Percentiles rank a stretch among this genome's conserved stretches.
phyloP scores from a whole-genome alignment of 257 asterid species.

The Scutellaria minor region DNA sequence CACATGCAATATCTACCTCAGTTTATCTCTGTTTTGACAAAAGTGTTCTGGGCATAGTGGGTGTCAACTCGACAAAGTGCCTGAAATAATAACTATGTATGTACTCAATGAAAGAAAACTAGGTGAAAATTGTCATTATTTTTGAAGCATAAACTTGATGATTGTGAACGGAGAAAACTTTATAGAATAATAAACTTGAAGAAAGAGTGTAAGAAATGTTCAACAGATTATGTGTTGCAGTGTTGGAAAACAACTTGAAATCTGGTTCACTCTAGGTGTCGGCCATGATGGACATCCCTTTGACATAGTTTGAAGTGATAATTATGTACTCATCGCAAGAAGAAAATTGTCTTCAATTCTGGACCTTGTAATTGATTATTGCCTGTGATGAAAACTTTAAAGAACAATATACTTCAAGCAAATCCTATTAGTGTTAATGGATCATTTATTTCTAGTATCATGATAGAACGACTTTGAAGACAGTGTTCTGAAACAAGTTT shows the following conservation, averaged over 20 bases:
- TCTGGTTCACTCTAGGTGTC: not conserved
- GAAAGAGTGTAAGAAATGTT: not conserved
- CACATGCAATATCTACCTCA: no score
- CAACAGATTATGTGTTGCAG: not conserved
- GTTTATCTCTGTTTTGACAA: no score
- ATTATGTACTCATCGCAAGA: not conserved
- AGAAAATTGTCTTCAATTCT: not conserved
- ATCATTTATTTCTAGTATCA: not conserved
- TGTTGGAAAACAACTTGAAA: not conserved
- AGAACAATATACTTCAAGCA: not conserved
- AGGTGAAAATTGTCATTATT: not conserved
- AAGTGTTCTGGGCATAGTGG: no score
- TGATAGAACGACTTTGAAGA: not conserved
- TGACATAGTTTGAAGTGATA: not conserved
- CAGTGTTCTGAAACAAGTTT: not conserved
- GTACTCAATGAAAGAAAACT: not conserved
- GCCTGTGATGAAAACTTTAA: not conserved
- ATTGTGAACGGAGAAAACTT: not conserved
- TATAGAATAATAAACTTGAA: constrained; percentile 18
- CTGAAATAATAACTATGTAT: not conserved
- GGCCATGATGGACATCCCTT: not conserved
- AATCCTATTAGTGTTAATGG: not conserved
- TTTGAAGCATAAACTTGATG: not conserved
- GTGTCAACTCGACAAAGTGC: not conserved
- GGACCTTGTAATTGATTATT: not conserved